Evolutionary conservation across 345 rosid species (phyloP).

Genomic region (Lagerstroemia speciosa): DNA sequence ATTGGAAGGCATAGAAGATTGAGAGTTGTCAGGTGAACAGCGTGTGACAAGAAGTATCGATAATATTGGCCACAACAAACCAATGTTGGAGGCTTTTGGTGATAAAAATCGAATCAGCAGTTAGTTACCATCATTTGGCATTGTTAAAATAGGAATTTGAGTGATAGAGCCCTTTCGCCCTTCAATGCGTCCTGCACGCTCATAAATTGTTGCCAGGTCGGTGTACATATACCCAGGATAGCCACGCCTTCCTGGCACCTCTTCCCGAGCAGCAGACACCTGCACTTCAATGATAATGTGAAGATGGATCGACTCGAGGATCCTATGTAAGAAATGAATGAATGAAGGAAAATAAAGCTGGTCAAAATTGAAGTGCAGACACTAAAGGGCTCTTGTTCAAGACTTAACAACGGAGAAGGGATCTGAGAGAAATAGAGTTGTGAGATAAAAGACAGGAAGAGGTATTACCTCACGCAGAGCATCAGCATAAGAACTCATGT

Average conservation of each 20-base stretch:
- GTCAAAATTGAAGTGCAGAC: neutral
- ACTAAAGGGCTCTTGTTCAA: neutral
- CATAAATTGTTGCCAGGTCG: conserved; percentile 95
- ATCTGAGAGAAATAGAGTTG: neutral
- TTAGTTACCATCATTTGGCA: conserved; percentile 91
- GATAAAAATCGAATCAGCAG: neutral
- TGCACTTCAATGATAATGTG: conserved; percentile 21
- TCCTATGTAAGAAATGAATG: neutral
- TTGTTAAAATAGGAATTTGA: conserved; percentile 93
- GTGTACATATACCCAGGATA: conserved; percentile 99
- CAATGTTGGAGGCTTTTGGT: neutral
- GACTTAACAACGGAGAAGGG: neutral
- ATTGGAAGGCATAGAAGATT: neutral
- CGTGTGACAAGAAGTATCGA: conserved; percentile 4
- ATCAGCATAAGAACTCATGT: conserved; percentile 99
- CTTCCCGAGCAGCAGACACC: conserved; percentile 99
- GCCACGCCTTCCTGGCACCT: conserved; percentile 99
- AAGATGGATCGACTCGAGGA: neutral
- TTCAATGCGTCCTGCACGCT: conserved; percentile 97
- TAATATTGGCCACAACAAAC: neutral
- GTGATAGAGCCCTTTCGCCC: conserved; percentile 97
- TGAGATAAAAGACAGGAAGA: neutral
- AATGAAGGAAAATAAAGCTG: neutral
- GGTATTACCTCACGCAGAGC: conserved; percentile 87
- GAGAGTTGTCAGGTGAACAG: neutral